A percentile compares a stretch with the other conserved stretches of the same genome.
Evolutionary conservation across 179 eudicot species (phyloP).

Genomic region (Spinacia oleracea): DNA sequence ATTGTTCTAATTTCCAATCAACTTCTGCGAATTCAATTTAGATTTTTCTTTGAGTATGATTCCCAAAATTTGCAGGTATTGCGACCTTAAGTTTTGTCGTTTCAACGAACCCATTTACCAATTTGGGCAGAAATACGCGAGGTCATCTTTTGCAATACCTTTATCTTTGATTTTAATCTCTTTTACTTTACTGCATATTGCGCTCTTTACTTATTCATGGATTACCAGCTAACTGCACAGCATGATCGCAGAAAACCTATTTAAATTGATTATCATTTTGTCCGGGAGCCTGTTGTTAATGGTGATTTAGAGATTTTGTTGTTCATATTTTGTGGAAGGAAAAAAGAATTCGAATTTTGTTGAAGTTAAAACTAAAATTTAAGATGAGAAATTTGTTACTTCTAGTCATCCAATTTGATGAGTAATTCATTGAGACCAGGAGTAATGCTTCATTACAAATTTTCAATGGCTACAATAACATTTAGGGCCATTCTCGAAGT

Average conservation of each 20-base stretch:
- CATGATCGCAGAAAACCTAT: no score
- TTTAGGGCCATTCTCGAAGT: background rate
- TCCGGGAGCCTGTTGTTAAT: background rate
- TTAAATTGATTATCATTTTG: no score
- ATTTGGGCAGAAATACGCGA: constrained; percentile 60
- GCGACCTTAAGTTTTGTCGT: constrained; percentile 62
- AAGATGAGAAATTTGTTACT: background rate
- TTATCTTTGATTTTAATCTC: background rate
- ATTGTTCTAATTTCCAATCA: background rate
- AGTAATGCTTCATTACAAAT: background rate
- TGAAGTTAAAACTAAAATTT: no score
- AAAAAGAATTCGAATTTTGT: no score
- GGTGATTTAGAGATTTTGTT: background rate
- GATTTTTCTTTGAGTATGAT: background rate
- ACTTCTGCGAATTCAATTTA: background rate
- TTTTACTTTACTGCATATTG: background rate
- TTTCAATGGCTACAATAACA: background rate
- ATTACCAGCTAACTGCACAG: no score
- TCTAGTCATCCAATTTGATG: background rate
- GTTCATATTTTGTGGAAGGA: background rate
- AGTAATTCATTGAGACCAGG: background rate
- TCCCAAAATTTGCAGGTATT: constrained; percentile 46
- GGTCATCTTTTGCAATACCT: constrained; percentile 32
- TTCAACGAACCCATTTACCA: constrained; percentile 60
- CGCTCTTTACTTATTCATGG: background rate